Conservation (phyloP, 371 early-diverging fungal species). For the Mortierella sp. region DNA sequence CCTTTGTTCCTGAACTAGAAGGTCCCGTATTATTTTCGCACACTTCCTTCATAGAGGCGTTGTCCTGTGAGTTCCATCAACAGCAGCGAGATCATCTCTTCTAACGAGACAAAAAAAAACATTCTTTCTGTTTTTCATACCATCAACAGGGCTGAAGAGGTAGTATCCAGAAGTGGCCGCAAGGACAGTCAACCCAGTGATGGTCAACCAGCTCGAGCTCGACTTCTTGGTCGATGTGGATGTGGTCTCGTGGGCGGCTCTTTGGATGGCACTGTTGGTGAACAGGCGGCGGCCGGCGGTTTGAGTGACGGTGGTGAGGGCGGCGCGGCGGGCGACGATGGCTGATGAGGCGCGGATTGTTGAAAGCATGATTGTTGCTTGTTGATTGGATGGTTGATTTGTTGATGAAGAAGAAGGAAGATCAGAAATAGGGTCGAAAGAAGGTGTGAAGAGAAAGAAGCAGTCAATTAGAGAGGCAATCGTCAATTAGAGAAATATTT, state of each 20-base stretch:
- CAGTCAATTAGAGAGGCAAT: neutral
- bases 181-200: conserved; percentile 45
- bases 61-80: too few relatives aligned
- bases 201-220: conserved; percentile 51
- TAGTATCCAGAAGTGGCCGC: conserved; percentile 57
- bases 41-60: too few relatives aligned
- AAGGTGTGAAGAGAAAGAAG: neutral
- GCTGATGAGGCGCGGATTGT: conserved; percentile 32
- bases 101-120: too few relatives aligned
- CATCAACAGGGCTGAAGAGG: conserved; percentile 55
- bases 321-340: conserved; percentile 26
- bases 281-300: conserved; percentile 35
- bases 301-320: conserved; percentile 21
- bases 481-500: neutral
- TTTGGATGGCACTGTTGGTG: conserved; percentile 36
- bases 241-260: conserved; percentile 25
- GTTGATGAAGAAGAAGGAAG: neutral
- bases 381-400: neutral
- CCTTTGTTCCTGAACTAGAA: too few relatives aligned
- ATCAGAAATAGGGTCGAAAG: conserved; percentile 7
- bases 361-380: conserved; percentile 39
- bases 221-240: conserved; percentile 16
- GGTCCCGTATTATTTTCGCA: too few relatives aligned
- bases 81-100: too few relatives aligned
- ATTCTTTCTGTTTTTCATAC: too few relatives aligned